Conservation (phyloP, 352 stramenopile genomes). For the Pilasporangium apinafurcum region DNA sequence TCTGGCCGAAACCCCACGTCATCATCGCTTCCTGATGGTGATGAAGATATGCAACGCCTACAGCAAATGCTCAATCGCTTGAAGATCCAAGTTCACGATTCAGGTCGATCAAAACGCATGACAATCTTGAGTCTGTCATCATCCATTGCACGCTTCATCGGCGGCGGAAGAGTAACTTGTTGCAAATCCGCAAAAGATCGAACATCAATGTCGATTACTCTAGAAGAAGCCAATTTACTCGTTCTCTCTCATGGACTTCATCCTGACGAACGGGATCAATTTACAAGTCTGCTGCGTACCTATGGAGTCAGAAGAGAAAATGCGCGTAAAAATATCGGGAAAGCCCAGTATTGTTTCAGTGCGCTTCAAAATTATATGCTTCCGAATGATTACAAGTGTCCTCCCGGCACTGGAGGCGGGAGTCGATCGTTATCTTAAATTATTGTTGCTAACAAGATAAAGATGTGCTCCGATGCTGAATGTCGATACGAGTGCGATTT, state of each 20-base stretch:
- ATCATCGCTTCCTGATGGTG: constrained; percentile 7
- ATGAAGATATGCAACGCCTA: constrained; percentile 20
- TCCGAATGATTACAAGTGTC: constrained; percentile 69
- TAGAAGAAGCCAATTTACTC: constrained; percentile 85
- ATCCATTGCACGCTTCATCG: constrained; percentile 63
- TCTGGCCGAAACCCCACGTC: constrained; percentile 1
- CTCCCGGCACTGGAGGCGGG: constrained; percentile 70
- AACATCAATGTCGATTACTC: constrained; percentile 96
- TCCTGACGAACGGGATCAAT: constrained; percentile 35
- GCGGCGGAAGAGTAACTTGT: constrained; percentile 91
- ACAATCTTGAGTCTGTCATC: constrained; percentile 74
- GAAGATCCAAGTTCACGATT: constrained; percentile 34
- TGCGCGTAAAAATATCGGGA: constrained; percentile 84
- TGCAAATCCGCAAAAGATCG: constrained; percentile 98
- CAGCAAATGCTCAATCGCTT: constrained; percentile 26
- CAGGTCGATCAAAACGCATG: constrained; percentile 71
- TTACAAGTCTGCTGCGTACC: constrained; percentile 65
- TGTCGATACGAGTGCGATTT: no score
- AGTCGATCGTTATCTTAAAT: constrained; percentile 56
- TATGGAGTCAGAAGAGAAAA: constrained; percentile 80
- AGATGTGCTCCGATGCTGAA: no score
- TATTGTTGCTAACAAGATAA: no score
- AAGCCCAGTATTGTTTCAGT: constrained; percentile 81
- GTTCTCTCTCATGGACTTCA: constrained; percentile 46
- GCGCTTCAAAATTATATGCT: constrained; percentile 81